These are phyloP conservation scores for Solanum pimpinellifolium DNA, from an alignment of 257 asterid genomes.

Conservation along the genomic window DNA sequence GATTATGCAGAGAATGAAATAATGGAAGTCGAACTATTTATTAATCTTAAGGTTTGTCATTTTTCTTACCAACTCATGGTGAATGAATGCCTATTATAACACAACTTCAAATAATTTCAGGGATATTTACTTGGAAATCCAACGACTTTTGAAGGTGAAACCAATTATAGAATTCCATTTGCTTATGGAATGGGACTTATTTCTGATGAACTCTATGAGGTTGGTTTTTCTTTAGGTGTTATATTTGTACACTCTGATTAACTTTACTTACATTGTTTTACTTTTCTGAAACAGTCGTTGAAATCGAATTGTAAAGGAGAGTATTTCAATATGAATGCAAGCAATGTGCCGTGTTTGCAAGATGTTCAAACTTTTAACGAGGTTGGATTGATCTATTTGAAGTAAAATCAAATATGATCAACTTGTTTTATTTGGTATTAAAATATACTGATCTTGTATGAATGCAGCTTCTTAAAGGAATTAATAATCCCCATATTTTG, in stretches of 20 bases:
- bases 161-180: not conserved
- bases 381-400: not conserved
- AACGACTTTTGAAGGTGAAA: not conserved
- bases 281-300: conserved; percentile 7
- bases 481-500: not conserved
- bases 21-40: not conserved
- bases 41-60: conserved; percentile 8
- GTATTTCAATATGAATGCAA: not conserved
- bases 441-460: not conserved
- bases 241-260: not conserved
- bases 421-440: not conserved
- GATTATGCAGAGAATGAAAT: conserved; percentile 11
- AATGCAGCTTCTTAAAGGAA: conserved; percentile 2
- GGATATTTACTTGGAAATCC: conserved; percentile 23
- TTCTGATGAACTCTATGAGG: conserved; percentile 5
- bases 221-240: not conserved
- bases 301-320: conserved; percentile 3
- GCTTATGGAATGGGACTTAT: conserved; percentile 13
- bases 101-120: not conserved
- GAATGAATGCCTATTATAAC: not conserved
- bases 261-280: not conserved
- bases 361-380: conserved; percentile 2
- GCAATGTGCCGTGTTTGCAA: not conserved
- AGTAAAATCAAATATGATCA: not conserved
- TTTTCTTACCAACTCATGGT: not conserved